Percentiles rank a stretch among this genome's conserved stretches.
Conservation (phyloP, 1,284 basidiomycete species). For the Neolentinus lepideus region DNA sequence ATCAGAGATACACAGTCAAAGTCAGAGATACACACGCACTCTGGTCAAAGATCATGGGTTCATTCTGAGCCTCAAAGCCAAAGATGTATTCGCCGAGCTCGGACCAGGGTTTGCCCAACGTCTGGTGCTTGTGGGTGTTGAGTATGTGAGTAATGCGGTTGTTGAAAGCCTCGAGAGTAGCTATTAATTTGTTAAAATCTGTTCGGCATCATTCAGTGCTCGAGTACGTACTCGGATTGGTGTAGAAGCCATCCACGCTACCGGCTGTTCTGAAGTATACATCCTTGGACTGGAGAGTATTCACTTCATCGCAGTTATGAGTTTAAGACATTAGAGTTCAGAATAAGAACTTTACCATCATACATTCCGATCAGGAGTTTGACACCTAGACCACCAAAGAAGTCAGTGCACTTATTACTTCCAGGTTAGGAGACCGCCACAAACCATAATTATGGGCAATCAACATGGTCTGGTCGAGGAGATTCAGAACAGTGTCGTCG, state of each 20-base stretch:
- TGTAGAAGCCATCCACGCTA: not conserved
- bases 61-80: constrained; percentile 37
- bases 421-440: not conserved
- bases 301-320: not conserved
- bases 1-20: not conserved
- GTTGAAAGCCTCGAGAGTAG: constrained; percentile 12
- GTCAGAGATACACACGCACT: not conserved
- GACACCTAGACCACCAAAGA: not conserved
- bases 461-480: not conserved
- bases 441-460: constrained; percentile 2
- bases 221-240: not conserved
- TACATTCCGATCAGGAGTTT: not conserved
- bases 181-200: not conserved
- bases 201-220: not conserved
- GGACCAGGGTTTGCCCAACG: constrained; percentile 33
- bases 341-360: not conserved
- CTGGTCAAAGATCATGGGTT: constrained; percentile 26
- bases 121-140: constrained; percentile 30
- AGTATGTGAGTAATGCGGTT: constrained; percentile 27
- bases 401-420: not conserved
- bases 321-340: not conserved
- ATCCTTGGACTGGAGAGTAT: not conserved
- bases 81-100: constrained; percentile 37
- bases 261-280: not conserved
- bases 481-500: not conserved